Base-by-base conservation (phyloP, 2,329 filamentous ascomycete genomes). In the Plectosphaerella sp. region DNA sequence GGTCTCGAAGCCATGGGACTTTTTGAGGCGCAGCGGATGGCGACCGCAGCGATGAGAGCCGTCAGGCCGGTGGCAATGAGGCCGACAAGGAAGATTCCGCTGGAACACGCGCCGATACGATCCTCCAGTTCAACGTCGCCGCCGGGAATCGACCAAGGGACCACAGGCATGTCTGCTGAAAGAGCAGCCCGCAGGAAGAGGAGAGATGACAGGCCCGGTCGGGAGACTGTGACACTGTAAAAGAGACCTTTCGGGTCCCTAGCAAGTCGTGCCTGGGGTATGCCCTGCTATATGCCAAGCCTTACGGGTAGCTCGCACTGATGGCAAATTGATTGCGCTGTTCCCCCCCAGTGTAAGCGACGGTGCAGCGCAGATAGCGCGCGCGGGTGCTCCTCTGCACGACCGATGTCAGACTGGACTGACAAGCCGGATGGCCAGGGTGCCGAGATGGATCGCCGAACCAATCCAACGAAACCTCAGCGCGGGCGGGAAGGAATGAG, bases 121-220 rank as follows among this genome's bases (percentile, higher is more conserved):
- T 58, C 55, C 54, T 62, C 58, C 56, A 60, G 59, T 50, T 59
- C 62, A 56, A 63, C 58, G 60, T 64, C 61, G 58, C 61, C 61
- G 61, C 59, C 59, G 53, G 58, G 51, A 20, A 15, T 36, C 54
- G 63, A 61, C 55, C 53, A 51, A 52, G 42, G 64, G 59, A 71
- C 59, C 61, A 62, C 64, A 58, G 72, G 70, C 71, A 73, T 74
- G 55, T 54, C 66, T 71, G 65, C 66, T 53, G n/a, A 20, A 16
- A 43, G 16, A 43, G n/a, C n/a, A 43, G 16, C 18, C 41, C 18
- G 8, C 8, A 33, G 4, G 41, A 20, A 18, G 41, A 43, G 41
- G 18, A 43, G 28, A 33, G 16, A 43, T 20, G 41, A 43, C 41
- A 18, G 41, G 16, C n/a, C 16, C 16, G n/a, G 41, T 43, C 16